phyloP scores from a whole-genome alignment of 2,329 filamentous ascomycete genomes.

The Zasmidium citrigriseum region DNA sequence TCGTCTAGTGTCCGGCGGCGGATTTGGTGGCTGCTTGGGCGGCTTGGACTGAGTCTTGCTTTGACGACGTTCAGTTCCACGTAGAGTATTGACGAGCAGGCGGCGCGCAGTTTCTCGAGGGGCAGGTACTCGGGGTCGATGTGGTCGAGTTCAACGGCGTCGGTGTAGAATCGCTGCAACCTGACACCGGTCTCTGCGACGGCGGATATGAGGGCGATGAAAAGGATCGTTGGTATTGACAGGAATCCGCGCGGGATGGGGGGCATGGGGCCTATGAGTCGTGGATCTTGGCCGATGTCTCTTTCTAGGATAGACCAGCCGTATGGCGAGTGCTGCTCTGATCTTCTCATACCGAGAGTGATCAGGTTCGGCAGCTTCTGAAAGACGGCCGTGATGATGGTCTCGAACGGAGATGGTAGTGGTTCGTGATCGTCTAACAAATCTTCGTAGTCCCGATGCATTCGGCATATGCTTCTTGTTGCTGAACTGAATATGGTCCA shows the following conservation, averaged over 20 bases:
- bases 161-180: conserved; percentile 35
- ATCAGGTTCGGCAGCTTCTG: conserved; percentile 27
- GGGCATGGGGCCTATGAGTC: conserved; percentile 29
- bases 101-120: conserved; percentile 19
- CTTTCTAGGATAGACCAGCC: conserved; percentile 29
- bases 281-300: conserved; percentile 30
- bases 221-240: conserved; percentile 28
- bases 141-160: conserved; percentile 34
- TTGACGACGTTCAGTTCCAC: conserved; percentile 32
- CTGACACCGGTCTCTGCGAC: conserved; percentile 14
- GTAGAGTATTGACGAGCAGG: conserved; percentile 29
- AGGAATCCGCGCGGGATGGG: conserved; percentile 18
- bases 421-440: conserved; percentile 14
- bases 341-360: conserved; percentile 34
- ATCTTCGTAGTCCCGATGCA: conserved; percentile 24
- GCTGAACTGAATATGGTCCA: background rate
- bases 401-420: conserved; percentile 10
- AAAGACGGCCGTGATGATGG: conserved; percentile 20
- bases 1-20: background rate
- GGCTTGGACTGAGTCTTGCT: conserved; percentile 6
- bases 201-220: conserved; percentile 28
- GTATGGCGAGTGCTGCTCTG: conserved; percentile 31
- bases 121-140: conserved; percentile 19
- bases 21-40: background rate
- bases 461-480: conserved; percentile 16